phyloP scores from a whole-genome alignment of 2,329 filamentous ascomycete genomes.

The Apiospora koreana region DNA sequence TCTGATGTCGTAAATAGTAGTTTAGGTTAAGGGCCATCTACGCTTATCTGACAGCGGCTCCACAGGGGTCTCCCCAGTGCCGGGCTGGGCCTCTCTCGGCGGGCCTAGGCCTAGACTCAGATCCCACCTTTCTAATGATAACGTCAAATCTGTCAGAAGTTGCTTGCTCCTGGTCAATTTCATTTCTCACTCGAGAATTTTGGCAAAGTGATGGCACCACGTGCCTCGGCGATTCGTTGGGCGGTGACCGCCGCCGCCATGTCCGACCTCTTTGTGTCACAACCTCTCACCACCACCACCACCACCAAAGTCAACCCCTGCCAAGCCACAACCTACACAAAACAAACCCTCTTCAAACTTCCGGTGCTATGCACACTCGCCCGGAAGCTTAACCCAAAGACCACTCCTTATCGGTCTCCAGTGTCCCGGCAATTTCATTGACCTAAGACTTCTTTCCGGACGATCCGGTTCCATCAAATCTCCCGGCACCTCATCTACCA shows the following conservation, averaged over 20 bases:
- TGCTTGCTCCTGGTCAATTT: background rate
- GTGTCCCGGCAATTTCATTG: background rate
- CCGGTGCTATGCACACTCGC: background rate
- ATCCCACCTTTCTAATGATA: constrained; percentile 6
- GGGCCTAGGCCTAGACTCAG: background rate
- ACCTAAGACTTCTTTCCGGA: background rate
- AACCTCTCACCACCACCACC: background rate
- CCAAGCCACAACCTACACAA: background rate
- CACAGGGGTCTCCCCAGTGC: background rate
- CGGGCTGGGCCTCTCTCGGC: background rate
- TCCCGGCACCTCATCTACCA: background rate
- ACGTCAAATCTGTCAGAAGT: background rate
- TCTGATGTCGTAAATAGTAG: background rate
- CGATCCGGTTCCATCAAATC: background rate
- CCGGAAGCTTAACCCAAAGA: background rate
- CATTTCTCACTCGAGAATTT: background rate
- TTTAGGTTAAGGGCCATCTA: background rate
- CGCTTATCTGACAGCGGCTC: constrained; percentile 5
- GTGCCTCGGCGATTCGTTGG: background rate
- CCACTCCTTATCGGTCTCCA: background rate
- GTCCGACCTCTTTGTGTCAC: background rate
- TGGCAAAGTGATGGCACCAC: background rate
- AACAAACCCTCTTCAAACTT: background rate
- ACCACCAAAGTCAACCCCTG: background rate
- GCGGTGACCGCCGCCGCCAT: background rate